Conservation (phyloP, 495 filamentous ascomycete genomes). For the Xylaria castorea region DNA sequence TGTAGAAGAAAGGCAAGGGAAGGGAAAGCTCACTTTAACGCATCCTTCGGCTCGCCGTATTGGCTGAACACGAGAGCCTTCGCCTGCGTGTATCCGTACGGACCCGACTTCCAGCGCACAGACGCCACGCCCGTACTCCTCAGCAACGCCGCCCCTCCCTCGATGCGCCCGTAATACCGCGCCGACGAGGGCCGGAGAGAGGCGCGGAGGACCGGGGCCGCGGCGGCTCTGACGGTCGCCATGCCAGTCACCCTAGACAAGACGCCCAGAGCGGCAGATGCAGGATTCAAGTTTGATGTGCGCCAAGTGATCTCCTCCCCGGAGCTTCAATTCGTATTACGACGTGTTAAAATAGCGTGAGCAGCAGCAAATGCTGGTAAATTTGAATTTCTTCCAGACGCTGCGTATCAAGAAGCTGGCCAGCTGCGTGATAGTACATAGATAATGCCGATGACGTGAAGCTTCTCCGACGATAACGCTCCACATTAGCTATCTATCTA, state of each 20-base stretch:
- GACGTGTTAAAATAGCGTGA: neutral
- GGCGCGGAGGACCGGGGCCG: slow-evolving; percentile 13
- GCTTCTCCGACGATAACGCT: slow-evolving; percentile 1
- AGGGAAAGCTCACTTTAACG: slow-evolving; percentile 64
- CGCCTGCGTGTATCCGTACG: slow-evolving; percentile 96
- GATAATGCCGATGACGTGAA: slow-evolving; percentile 10
- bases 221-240: slow-evolving; percentile 23
- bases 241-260: slow-evolving; percentile 2
- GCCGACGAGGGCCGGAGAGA: slow-evolving; percentile 14
- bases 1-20: slow-evolving; percentile 3
- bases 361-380: neutral
- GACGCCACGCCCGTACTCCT: slow-evolving; percentile 5
- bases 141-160: neutral
- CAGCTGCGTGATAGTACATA: neutral
- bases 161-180: slow-evolving; percentile 28
- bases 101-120: slow-evolving; percentile 54
- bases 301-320: neutral
- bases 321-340: neutral
- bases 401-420: neutral
- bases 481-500: neutral
- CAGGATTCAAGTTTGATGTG: neutral
- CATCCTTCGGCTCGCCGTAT: slow-evolving; percentile 85
- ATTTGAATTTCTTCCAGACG: neutral
- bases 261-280: neutral
- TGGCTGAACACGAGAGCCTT: slow-evolving; percentile 86